These are phyloP conservation scores for Leucocoprinus leucothites DNA, from an alignment of 768 basidiomycete species.

Conservation along the genomic window DNA sequence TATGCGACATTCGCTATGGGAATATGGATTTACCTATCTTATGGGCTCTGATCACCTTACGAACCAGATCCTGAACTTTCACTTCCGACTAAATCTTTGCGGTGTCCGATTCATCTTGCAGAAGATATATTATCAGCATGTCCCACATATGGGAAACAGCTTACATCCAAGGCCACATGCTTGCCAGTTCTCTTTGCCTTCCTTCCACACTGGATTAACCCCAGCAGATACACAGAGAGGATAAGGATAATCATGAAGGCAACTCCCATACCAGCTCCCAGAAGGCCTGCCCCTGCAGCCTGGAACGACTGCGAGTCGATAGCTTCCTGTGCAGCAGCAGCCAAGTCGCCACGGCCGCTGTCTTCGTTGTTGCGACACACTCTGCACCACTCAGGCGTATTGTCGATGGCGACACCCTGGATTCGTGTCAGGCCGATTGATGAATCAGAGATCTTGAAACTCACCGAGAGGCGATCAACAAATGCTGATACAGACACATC, in stretches of 20 bases:
- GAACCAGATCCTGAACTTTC: background rate
- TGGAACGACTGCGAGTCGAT: constrained; percentile 22
- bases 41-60: no score
- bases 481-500: constrained; percentile 58
- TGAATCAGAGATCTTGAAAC: constrained; percentile 4
- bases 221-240: constrained; percentile 36
- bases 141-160: background rate
- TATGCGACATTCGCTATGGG: constrained; percentile 3
- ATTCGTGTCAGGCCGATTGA: background rate
- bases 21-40: no score
- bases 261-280: constrained; percentile 57
- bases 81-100: background rate
- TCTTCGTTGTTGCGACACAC: constrained; percentile 54
- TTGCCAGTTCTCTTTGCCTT: background rate
- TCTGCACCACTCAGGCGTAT: constrained; percentile 55
- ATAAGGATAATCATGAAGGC: constrained; percentile 37
- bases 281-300: constrained; percentile 58
- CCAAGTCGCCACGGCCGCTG: constrained; percentile 52
- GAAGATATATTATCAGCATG: background rate
- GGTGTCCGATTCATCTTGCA: background rate
- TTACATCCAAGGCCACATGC: background rate
- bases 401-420: constrained; percentile 48
- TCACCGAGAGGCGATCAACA: constrained; percentile 35
- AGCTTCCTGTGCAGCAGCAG: constrained; percentile 30
- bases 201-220: constrained; percentile 31